These are phyloP conservation scores for Ajuga reptans DNA, from an alignment of 305 asterid genomes.

Conservation along the genomic window DNA sequence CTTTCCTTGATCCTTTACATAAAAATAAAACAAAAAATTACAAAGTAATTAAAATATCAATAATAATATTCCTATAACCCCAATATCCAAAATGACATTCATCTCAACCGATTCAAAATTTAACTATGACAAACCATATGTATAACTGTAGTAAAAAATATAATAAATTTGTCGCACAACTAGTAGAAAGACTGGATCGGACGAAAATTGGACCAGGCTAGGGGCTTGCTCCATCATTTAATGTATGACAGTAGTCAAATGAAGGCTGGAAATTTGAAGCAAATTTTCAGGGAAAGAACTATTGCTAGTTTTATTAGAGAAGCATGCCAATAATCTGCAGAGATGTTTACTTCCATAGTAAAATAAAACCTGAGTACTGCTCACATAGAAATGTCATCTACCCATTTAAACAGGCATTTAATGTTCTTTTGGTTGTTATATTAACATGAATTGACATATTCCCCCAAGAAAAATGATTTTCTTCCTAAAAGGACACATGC, in stretches of 20 bases:
- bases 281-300: too few species aligned
- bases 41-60: not conserved
- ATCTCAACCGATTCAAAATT: not conserved
- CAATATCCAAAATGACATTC: not conserved
- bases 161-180: too few species aligned
- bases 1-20: conserved; percentile 46
- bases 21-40: not conserved
- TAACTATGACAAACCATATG: not conserved
- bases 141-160: not conserved
- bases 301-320: too few species aligned
- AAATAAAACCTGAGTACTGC: not conserved
- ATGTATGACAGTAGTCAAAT: too few species aligned
- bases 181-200: too few species aligned
- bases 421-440: not conserved
- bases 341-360: not conserved
- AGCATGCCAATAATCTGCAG: too few species aligned
- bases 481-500: not conserved
- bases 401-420: not conserved
- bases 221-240: too few species aligned
- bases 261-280: too few species aligned
- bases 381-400: not conserved
- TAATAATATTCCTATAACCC: not conserved
- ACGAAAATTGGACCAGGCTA: too few species aligned
- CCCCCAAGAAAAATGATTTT: too few species aligned
- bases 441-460: not conserved